A percentile compares a stretch with the other conserved stretches of the same genome.
Conservation (phyloP, 2,329 filamentous ascomycete genomes). For the Scolecobasidium constrictum region DNA sequence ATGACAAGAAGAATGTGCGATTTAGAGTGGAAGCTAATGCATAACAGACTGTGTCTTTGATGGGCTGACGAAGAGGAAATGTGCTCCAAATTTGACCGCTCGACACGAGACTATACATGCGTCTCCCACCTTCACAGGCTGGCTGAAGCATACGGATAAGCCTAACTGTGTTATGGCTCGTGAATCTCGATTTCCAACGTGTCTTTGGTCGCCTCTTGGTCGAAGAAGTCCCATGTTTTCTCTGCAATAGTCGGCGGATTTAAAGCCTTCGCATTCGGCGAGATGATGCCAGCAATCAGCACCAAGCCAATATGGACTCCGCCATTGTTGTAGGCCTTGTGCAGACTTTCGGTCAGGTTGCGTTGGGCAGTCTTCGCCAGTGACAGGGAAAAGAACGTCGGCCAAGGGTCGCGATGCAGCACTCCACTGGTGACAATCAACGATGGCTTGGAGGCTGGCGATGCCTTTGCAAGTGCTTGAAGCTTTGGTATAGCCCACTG, state of each 20-base stretch:
- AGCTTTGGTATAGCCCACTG: constrained; percentile 34
- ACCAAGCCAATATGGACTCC: constrained; percentile 17
- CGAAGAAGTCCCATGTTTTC: constrained; percentile 14
- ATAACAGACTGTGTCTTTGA: not conserved
- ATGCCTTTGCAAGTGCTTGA: constrained; percentile 15
- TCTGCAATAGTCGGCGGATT: constrained; percentile 13
- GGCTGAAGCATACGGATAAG: too few species aligned
- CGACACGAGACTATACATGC: too few species aligned
- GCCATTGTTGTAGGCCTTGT: not conserved
- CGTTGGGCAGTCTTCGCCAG: constrained; percentile 8
- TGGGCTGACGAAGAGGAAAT: not conserved
- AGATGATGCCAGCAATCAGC: constrained; percentile 13
- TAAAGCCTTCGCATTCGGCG: constrained; percentile 11
- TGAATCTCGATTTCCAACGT: constrained; percentile 29
- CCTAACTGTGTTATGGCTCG: too few species aligned
- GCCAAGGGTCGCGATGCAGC: constrained; percentile 37
- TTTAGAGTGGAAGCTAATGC: too few species aligned
- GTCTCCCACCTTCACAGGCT: too few species aligned
- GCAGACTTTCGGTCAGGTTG: constrained; percentile 1
- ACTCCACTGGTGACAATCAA: constrained; percentile 39
- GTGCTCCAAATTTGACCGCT: too few species aligned
- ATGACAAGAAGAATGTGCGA: too few species aligned
- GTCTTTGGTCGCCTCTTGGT: constrained; percentile 24
- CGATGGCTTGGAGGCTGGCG: constrained; percentile 29
- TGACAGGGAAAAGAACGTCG: constrained; percentile 31